Evolutionary conservation across 148 eudicot species (phyloP), one percentile per base, ranked within the genome.

Genomic region (Heliamphora exappendiculata): DNA sequence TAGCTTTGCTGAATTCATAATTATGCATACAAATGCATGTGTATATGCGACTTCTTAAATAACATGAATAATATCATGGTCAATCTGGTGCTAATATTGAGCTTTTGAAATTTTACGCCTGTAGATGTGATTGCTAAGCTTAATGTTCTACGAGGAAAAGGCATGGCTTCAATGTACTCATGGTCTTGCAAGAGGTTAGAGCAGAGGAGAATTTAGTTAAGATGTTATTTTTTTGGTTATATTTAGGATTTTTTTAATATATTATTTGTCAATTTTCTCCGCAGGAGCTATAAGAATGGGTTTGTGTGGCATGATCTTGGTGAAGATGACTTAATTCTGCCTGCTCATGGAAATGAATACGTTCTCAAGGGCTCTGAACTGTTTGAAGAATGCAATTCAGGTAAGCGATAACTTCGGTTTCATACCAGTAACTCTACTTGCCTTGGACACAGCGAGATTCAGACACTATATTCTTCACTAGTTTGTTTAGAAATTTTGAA

Each of bases 121-220:
- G 89, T 74, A 94, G 98, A 94, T 83, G 96, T 94, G 77, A 90
- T 90, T 44, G 89, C 91, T 58, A 90, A 84, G 92, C 90, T 94
- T 36, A 94, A 92, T 79, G 80, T 74, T 67, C 65, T 94, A 74
- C 82, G 98, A 86, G 98, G 98, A 59, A 86, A 91, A 74, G 96
- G 98, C 22, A 94, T 94, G 96, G 96, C 97, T 78, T 87, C 97
- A 10, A 78, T 82, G 87, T 94, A 94, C 69, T 92, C 98, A 5
- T 94, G 98, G 98, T 94, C 98, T 26, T 94, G 93, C 93, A 94
- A 94, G 87, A 94, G 98, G 98, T 94, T 75, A 85, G 69, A 33
- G 20, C 54, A 19, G 19, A 45, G 53, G 50, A 41, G 8, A 67
- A n/a, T 29, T 41, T 2, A 41, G 20, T 36, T 20, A 3, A 22